Evolutionary conservation across 192 early-diverging fungal species (phyloP).

Genomic region (Rhizophagus prolifer): DNA sequence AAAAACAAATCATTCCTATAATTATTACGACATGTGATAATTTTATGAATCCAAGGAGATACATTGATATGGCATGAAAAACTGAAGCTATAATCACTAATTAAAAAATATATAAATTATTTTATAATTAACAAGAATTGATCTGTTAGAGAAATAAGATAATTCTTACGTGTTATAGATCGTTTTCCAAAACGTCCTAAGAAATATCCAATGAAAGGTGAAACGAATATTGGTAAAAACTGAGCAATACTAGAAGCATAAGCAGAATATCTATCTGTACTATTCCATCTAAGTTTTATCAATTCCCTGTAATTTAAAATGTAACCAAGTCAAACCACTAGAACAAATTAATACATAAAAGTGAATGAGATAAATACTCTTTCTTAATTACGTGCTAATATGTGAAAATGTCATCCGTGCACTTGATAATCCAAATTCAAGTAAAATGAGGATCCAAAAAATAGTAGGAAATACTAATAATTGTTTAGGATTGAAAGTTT

Average conservation of each 20-base stretch:
- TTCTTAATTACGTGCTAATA: slow-evolving; percentile 50
- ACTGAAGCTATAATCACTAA: background rate
- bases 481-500: slow-evolving; percentile 53
- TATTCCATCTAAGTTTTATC: slow-evolving; percentile 60
- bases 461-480: slow-evolving; percentile 57
- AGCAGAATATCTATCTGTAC: slow-evolving; percentile 52
- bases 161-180: slow-evolving; percentile 38
- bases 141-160: background rate
- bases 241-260: slow-evolving; percentile 61
- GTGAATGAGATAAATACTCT: background rate
- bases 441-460: slow-evolving; percentile 59
- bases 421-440: slow-evolving; percentile 62
- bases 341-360: background rate
- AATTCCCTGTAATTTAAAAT: slow-evolving; percentile 51
- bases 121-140: too few species aligned
- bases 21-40: background rate
- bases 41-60: slow-evolving; percentile 1
- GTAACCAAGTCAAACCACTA: background rate
- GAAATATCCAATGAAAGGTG: slow-evolving; percentile 61
- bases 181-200: slow-evolving; percentile 58
- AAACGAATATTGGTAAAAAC: slow-evolving; percentile 60
- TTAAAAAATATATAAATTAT: background rate
- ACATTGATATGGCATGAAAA: background rate
- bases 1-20: slow-evolving; percentile 7
- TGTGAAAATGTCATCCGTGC: slow-evolving; percentile 67